Base-by-base conservation (phyloP, 2,329 filamentous ascomycete species). In the Thelonectria rubi region DNA sequence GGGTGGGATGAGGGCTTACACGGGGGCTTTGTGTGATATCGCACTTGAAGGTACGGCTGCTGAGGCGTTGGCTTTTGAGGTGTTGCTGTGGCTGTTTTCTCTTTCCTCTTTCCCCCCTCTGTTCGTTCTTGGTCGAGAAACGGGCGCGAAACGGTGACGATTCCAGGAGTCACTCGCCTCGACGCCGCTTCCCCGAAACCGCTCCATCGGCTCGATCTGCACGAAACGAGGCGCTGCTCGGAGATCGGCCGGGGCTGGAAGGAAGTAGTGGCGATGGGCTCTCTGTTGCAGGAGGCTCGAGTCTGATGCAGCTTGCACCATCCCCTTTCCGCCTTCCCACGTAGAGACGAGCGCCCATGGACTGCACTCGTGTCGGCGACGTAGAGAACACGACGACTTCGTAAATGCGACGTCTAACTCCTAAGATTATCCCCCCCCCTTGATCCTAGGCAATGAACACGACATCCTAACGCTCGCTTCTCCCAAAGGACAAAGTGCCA, bases 381-480 rank as follows among this genome's bases (percentile, higher is more conserved):
- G 4, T 4, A 24, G 10, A 30, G 26, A n/a, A 30, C 26, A 30
- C 26, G 26, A 30, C 26, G 26, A 30, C 5, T 7, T 30, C 10
- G 26, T 30, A 8, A 30, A 30, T 40, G 10, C 42, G 12, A 20
- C 20, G n/a, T 42, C 24, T 3, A 20, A 14, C 15, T 15, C 15
- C 34, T 37, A 37, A 6, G 34, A 5, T 37, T 37, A 15, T 37
- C 8, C 14, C 3, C 10, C 10, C 26, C 32, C 32, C 15, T 15
- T 26, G 34, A 15, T 40, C 64, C 52, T 53, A 58, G 47, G 32
- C 10, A 2, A 46, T 18, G 9, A 14, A 52, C 26, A 49, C 47
- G 30, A 18, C 3, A 17, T 15, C 24, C 37, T 15, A 12, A 47
- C 18, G 24, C 42, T 40, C 40, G 11, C 20, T 40, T 49, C 30